Conservation (phyloP, 495 filamentous ascomycete genomes). For the Penicillium alfredii region DNA sequence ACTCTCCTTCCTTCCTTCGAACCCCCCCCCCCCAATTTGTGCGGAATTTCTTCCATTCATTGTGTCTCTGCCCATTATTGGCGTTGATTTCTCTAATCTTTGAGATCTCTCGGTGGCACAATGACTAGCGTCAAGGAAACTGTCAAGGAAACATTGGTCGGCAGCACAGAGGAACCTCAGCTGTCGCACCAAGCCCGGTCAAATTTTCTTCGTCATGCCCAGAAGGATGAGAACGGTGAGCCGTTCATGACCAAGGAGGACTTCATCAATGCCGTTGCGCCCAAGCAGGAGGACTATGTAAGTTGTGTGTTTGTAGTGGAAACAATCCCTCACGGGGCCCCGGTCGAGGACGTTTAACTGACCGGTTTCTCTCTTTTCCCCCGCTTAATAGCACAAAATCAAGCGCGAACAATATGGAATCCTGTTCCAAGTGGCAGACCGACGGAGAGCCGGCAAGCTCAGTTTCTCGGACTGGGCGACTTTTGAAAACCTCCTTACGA, state of each 20-base stretch:
- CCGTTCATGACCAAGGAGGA: constrained; percentile 72
- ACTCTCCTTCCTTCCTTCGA: constrained; percentile 11
- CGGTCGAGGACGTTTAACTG: constrained; percentile 2
- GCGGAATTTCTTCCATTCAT: too few species aligned
- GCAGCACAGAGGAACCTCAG: constrained; percentile 53
- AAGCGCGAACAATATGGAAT: constrained; percentile 89
- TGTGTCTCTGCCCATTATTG: too few species aligned
- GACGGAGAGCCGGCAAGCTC: constrained; percentile 62
- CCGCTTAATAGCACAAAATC: constrained; percentile 85
- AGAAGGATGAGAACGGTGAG: constrained; percentile 72
- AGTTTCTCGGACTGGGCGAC: constrained; percentile 80
- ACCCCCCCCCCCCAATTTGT: constrained; percentile 15
- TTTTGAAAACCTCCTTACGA: constrained; percentile 88
- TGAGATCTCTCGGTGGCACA: constrained; percentile 19
- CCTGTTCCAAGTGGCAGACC: constrained; percentile 85
- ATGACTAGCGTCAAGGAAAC: constrained; percentile 58
- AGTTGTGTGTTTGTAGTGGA: constrained; percentile 33
- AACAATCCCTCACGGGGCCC: too few species aligned
- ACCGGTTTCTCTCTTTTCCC: too few species aligned
- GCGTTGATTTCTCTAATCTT: too few species aligned
- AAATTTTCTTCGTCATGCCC: constrained; percentile 71
- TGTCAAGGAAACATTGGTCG: constrained; percentile 73
- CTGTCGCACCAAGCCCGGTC: constrained; percentile 63
- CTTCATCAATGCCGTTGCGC: constrained; percentile 88
- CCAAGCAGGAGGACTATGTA: constrained; percentile 83